Percentiles rank a stretch among this genome's conserved stretches.
These are phyloP conservation scores for Sarcodon sp. DNA, from an alignment of 768 basidiomycete genomes.

Conservation along the genomic window DNA sequence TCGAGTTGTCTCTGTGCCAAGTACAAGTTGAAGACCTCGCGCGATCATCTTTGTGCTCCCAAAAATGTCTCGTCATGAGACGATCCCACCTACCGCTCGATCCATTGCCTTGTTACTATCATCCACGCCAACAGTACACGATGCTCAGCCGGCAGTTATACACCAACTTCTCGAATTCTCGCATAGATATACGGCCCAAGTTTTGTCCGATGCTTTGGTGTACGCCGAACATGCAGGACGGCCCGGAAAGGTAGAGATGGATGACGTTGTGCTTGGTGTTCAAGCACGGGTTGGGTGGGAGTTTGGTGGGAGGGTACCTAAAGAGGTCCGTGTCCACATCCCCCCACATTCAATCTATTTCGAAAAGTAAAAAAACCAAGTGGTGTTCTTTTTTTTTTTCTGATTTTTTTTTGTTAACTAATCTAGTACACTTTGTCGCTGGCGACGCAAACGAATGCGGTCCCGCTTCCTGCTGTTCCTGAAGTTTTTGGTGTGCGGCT, in stretches of 20 bases:
- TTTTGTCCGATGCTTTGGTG: slow-evolving; percentile 73
- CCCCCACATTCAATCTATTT: background rate
- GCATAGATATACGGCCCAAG: slow-evolving; percentile 73
- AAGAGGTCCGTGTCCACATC: slow-evolving; percentile 49
- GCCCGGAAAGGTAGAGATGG: slow-evolving; percentile 68
- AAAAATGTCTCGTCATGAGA: background rate
- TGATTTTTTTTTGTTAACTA: slow-evolving; percentile 1
- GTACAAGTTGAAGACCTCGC: too few species aligned
- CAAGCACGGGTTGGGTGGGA: slow-evolving; percentile 91
- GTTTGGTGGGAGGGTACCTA: slow-evolving; percentile 78
- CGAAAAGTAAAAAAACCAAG: background rate
- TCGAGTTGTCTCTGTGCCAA: too few species aligned
- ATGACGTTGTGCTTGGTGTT: slow-evolving; percentile 70
- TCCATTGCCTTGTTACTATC: slow-evolving; percentile 76
- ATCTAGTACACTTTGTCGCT: slow-evolving; percentile 64
- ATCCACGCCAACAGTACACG: slow-evolving; percentile 73
- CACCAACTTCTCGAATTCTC: slow-evolving; percentile 84
- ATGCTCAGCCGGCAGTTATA: slow-evolving; percentile 76
- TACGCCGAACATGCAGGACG: slow-evolving; percentile 82
- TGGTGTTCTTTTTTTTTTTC: background rate
- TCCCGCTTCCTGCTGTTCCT: slow-evolving; percentile 71
- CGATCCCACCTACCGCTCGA: slow-evolving; percentile 69
- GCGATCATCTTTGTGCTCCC: slow-evolving; percentile 1
- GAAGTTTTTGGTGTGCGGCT: slow-evolving; percentile 82
- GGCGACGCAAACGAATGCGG: slow-evolving; percentile 73